Evolutionary conservation across 345 rosid species (phyloP), one percentile per base, ranked within the genome.

Genomic region (Gynandropsis gynandra): DNA sequence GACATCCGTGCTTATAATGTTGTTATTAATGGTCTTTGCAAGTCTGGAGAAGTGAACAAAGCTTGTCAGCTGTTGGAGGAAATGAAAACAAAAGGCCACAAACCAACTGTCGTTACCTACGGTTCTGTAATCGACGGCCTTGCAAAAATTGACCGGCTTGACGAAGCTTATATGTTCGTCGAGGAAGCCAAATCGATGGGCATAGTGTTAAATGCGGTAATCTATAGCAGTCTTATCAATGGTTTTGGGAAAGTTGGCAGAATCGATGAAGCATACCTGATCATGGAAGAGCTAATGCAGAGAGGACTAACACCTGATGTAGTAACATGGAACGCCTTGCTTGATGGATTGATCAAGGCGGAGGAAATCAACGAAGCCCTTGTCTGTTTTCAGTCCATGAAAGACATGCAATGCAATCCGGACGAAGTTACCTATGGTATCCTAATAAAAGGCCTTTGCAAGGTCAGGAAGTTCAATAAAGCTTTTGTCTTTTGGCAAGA

Each of bases 401-500:
- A 82, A 68, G 89, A 85, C 59, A 40, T 78, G 71, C 77, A 79
- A 49, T 82, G 88, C 54, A 19, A 69, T 35, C 93, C 93, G n/a
- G 85, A 85, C 78, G 75, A 72, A 15, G 56, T 84, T 58, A 87
- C 98, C 12, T 92, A 77, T 39, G 67, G 87, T 63, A 87, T 87
- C 59, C 62, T 87, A 35, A 85, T 92, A 36, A 79, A 85, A 16
- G 98, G 96, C 66, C 96, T 92, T 20, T 85, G 98, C 64, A 76
- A 62, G 53, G 69, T 82, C 49, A 78, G 95, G 68, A 92, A 92
- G 65, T 92, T 84, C 63, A 92, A 80, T 69, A 92, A 92, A 72
- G 98, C 96, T 52, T 82, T 87, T 65, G 98, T 87, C 9, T 78
- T 76, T 70, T 92, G 97, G 98, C 98, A 92, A 78, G 97, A 92